Conservation (phyloP, 129 eudicot species). For the Flaveria bidentis region DNA sequence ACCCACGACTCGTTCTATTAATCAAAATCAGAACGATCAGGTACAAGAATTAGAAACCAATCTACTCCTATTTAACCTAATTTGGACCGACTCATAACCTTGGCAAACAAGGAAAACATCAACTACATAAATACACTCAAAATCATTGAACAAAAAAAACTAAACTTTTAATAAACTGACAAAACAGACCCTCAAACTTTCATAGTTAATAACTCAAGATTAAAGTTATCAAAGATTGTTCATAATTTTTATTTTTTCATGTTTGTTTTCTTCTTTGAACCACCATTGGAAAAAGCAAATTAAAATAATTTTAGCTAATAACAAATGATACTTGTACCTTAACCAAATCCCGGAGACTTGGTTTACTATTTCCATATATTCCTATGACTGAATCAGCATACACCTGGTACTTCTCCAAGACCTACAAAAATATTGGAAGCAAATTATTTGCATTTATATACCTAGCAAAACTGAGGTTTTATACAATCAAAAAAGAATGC, state of each 20-base stretch:
- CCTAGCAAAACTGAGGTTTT: slow-evolving; percentile 4
- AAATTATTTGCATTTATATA: slow-evolving; percentile 13
- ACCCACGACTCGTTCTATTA: too few relatives aligned
- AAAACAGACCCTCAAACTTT: too few relatives aligned
- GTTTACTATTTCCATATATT: slow-evolving; percentile 68
- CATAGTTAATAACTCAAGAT: too few relatives aligned
- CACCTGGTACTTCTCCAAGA: slow-evolving; percentile 80
- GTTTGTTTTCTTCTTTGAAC: not conserved
- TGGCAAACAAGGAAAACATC: too few relatives aligned
- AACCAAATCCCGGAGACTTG: slow-evolving; percentile 74
- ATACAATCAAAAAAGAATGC: not conserved
- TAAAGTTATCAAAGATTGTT: not conserved
- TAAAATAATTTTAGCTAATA: not conserved
- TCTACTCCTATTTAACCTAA: too few relatives aligned
- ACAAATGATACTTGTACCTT: slow-evolving; percentile 52
- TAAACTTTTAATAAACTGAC: too few relatives aligned
- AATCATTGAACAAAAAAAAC: too few relatives aligned
- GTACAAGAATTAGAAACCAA: too few relatives aligned
- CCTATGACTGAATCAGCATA: slow-evolving; percentile 85
- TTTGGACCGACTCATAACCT: too few relatives aligned
- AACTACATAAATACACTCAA: too few relatives aligned
- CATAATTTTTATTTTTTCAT: not conserved
- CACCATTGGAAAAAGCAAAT: not conserved
- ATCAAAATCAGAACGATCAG: too few relatives aligned
- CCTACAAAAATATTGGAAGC: slow-evolving; percentile 42